Evolutionary conservation across 257 asterid species (phyloP), one percentile per base, ranked within the genome.

Genomic region (Solanum medicagineum): DNA sequence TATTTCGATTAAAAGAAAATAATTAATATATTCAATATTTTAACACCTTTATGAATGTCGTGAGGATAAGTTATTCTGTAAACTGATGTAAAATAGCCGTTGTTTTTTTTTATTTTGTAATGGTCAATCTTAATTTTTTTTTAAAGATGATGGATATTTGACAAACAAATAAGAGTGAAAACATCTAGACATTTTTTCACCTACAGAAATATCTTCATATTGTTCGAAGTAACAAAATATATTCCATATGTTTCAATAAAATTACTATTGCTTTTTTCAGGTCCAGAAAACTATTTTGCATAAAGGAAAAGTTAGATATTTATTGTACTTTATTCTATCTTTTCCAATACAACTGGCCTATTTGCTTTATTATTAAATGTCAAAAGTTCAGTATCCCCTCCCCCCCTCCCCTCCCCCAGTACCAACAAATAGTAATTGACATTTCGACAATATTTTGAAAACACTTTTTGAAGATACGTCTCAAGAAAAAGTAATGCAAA

Each of bases 331-430:
- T 6, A n/a, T 60, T 60, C 68, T 9, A n/a, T n/a, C 68, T 60
- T 60, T n/a, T 57, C 65, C n/a, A 57, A 57, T 57, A 57, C 65
- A 57, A 57, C 12, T 36, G 42, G 42, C 42, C 42, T 4, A n/a
- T 60, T 7, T 19, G 1, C 5, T n/a, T 8, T 20, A 20, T 59
- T 20, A 9, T 59, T 8, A 59, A 20, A 59, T 8, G 26, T 13
- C 29, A 8, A 59, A 57, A 20, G 9, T 7, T 59, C 13, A 20
- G 29, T 3, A 20, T 36, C 3, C 40, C 40, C n/a, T n/a, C n/a
- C n/a, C n/a, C 7, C 5, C 19, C 7, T 2, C 5, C 19, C 7
- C 0, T n/a, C 7, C 5, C 19, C 7, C 0, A 1, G 20, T 17
- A 7, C 63, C 24, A 55, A 16, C 60, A 55, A 65, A 65, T 65